Base-by-base conservation (phyloP, 2,329 filamentous ascomycete species). In the Biscogniauxia mediterranea region DNA sequence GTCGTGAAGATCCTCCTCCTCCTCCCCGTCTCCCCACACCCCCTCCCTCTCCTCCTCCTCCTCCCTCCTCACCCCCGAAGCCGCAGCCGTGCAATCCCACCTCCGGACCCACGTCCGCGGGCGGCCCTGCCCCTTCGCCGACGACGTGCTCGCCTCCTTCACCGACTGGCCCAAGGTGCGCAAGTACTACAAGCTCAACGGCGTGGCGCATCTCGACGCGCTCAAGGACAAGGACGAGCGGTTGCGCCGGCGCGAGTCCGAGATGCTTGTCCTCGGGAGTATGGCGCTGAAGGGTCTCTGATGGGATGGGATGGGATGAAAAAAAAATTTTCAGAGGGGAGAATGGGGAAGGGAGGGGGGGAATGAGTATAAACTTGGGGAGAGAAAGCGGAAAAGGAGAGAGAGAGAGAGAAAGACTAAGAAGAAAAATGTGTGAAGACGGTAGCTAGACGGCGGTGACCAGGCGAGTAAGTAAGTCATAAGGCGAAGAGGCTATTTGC, bases 181-280 rank as follows among this genome's bases (percentile, higher is more conserved):
- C 71, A 97, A 96, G 77, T 87, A 91, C 64, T 97, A 97, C 77
- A 96, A 96, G 74, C 77, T 97, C 28, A 90, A 90, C 64, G 80
- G 83, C 7, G 73, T 85, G n/a, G 76, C 79, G 54, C 82, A 80
- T 66, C 69, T 86, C 1, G 78, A 83, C 52, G 74, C 75, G 19
- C 74, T 81, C 8, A 76, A 76, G 11, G 28, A 9, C 28, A 13
- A 23, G 63, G 78, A 83, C 58, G 75, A 80, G 23, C 66, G 69
- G 20, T 70, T 76, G 64, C 81, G 78, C 69, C 78, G 74, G 59
- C 79, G 73, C 61, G 84, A 90, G 69, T 79, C 91, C 52, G 91
- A 96, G 72, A 81, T 84, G 57, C 80, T 91, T 51, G 80, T 94
- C 5, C 69, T 97, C 58, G 88, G 90, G 1, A 84, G 86, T 17